Evolutionary conservation across 495 filamentous ascomycete genomes (phyloP), one percentile per base, ranked within the genome.

Genomic region (Chlorociboria aeruginascens): DNA sequence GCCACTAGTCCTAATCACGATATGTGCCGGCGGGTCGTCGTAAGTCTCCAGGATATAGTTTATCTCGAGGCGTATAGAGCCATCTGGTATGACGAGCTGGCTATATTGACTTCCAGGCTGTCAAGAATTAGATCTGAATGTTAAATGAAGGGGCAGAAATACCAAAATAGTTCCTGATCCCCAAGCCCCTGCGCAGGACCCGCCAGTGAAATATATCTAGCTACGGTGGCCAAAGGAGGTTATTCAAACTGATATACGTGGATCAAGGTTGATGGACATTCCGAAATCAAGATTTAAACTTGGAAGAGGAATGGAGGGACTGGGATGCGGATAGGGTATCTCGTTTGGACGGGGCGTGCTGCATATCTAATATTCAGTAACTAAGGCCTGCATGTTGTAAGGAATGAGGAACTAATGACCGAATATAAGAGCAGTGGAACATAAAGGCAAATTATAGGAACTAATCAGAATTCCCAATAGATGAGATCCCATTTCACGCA

Each of bases 81-180:
- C 67, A 51, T 79, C 73, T 46, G 74, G 70, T 45, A 73, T 70
- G 30, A 75, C 68, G 28, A 79, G 62, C 52, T 78, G 76, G 25
- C 69, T 76, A 53, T 79, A 73, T 67, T 79, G 76, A 25, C 76
- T 74, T 37, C 76, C 74, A 42, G 76, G 76, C 76, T 79, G 35
- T 30, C 3, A 25, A 12, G n/a, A n/a, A n/a, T n/a, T n/a, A n/a
- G n/a, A n/a, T n/a, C n/a, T n/a, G n/a, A n/a, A n/a, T n/a, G n/a
- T n/a, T 37, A 13, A 6, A 36, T 55, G 32, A 45, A 29, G 12
- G 29, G 41, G n/a, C 29, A 34, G 45, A 60, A 69, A 54, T 64
- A 79, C 76, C 58, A 79, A 54, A 47, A 78, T 66, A 46, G 73
- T 70, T 32, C 76, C 76, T 56, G 75, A 76, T 16, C 76, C 76